Percentiles rank a stretch among this genome's conserved stretches.
phyloP scores from a whole-genome alignment of 331 rosid species.

The Malus hybrid region DNA sequence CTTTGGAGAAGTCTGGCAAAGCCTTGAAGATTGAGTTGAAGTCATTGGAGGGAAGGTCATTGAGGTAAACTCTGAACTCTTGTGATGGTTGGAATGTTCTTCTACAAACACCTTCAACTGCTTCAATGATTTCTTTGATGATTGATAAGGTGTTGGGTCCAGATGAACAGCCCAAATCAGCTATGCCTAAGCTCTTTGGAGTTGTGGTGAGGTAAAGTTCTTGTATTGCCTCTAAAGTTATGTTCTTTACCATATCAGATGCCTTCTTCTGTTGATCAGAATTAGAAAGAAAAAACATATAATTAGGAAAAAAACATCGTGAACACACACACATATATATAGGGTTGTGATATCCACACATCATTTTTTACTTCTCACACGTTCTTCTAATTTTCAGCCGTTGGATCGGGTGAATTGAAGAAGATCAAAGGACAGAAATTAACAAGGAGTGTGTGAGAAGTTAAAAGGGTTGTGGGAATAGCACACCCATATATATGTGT shows the following conservation, averaged over 20 bases:
- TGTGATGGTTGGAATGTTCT: constrained; percentile 36
- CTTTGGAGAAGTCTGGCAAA: constrained; percentile 68
- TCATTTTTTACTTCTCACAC: too few species aligned
- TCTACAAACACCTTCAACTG: constrained; percentile 39
- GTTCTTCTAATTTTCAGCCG: too few species aligned
- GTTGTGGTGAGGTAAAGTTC: constrained; percentile 46
- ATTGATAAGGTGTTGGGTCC: constrained; percentile 73
- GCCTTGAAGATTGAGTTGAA: constrained; percentile 83
- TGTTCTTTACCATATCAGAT: constrained; percentile 71
- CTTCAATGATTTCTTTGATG: constrained; percentile 67
- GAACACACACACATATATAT: neutral
- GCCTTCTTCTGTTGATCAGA: constrained; percentile 48
- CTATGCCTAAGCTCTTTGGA: constrained; percentile 73
- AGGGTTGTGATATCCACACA: too few species aligned
- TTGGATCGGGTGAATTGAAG: too few species aligned
- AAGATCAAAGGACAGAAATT: too few species aligned
- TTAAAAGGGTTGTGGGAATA: too few species aligned
- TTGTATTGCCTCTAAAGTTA: constrained; percentile 56
- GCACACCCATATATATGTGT: too few species aligned
- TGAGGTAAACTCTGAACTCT: constrained; percentile 69
- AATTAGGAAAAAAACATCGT: neutral
- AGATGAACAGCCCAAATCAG: constrained; percentile 92
- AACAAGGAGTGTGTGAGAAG: too few species aligned
- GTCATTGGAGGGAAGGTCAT: constrained; percentile 92
- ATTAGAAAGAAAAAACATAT: neutral